Conservation (phyloP, 352 stramenopile species). For the Pythium plurisporium region DNA sequence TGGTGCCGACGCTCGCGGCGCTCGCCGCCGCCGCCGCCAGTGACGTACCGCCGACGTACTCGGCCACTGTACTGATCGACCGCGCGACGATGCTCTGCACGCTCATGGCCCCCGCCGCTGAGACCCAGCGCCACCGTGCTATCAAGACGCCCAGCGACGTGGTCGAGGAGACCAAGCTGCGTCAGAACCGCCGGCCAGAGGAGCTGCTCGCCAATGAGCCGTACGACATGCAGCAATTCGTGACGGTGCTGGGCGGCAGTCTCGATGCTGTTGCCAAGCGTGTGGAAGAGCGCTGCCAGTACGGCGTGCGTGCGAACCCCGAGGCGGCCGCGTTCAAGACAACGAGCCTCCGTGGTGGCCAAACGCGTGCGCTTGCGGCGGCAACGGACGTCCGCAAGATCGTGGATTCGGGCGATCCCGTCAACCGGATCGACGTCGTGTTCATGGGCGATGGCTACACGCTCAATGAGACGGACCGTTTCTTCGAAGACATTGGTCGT, state of each 20-base stretch:
- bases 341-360: not conserved
- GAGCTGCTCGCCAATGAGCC: constrained; percentile 7
- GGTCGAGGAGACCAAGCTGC: constrained; percentile 11
- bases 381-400: constrained; percentile 20
- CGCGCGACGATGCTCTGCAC: constrained; percentile 8
- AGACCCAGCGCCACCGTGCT: constrained; percentile 18
- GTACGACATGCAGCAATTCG: constrained; percentile 7
- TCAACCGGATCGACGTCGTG: constrained; percentile 39
- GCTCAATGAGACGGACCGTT: constrained; percentile 15
- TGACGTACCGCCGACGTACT: not conserved
- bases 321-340: not conserved
- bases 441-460: constrained; percentile 50
- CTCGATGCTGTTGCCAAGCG: constrained; percentile 7
- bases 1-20: not conserved
- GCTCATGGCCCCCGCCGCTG: not conserved
- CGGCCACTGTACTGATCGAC: constrained; percentile 12
- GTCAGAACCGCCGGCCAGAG: constrained; percentile 17
- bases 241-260: constrained; percentile 20
- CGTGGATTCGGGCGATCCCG: constrained; percentile 31
- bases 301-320: not conserved
- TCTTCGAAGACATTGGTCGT: constrained; percentile 34
- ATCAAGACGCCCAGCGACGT: constrained; percentile 15
- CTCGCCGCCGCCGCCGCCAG: not conserved
- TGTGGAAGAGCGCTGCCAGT: constrained; percentile 10
- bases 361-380: not conserved